Conservation (phyloP, 140 eudicot species). For the Erigeron philadelphicus region DNA sequence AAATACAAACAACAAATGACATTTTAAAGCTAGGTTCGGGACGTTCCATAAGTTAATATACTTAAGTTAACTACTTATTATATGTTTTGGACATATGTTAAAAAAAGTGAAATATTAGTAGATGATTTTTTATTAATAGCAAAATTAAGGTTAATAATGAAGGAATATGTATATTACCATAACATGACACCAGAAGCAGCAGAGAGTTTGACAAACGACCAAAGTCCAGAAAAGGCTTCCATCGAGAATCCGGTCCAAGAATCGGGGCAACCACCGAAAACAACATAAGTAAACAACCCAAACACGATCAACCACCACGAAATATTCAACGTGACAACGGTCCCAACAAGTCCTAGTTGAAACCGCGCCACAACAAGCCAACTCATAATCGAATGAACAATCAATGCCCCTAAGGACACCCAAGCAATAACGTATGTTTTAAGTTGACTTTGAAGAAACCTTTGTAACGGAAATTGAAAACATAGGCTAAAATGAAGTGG, state of each 20-base stretch:
- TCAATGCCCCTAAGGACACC: constrained; percentile 42
- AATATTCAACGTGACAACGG: constrained; percentile 40
- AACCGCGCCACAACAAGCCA: constrained; percentile 44
- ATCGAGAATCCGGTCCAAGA: constrained; percentile 48
- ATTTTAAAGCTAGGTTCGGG: no score
- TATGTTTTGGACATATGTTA: no score
- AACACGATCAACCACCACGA: constrained; percentile 58
- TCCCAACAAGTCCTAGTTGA: constrained; percentile 41
- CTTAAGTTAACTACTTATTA: no score
- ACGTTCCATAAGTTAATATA: no score
- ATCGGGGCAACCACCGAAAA: constrained; percentile 49
- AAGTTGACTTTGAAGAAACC: constrained; percentile 57
- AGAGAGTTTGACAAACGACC: constrained; percentile 52
- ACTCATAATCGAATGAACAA: constrained; percentile 36
- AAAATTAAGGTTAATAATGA: background rate
- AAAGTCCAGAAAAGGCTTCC: constrained; percentile 48
- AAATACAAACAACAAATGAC: no score
- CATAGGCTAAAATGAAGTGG: constrained; percentile 46
- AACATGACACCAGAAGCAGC: constrained; percentile 64
- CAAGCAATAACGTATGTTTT: constrained; percentile 48
- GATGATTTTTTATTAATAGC: no score
- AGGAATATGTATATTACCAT: constrained; percentile 29
- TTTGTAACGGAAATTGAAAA: constrained; percentile 43
- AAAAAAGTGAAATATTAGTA: no score
- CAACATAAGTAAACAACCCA: constrained; percentile 37